Conservation (phyloP, 345 rosid species). For the Acer campestre region DNA sequence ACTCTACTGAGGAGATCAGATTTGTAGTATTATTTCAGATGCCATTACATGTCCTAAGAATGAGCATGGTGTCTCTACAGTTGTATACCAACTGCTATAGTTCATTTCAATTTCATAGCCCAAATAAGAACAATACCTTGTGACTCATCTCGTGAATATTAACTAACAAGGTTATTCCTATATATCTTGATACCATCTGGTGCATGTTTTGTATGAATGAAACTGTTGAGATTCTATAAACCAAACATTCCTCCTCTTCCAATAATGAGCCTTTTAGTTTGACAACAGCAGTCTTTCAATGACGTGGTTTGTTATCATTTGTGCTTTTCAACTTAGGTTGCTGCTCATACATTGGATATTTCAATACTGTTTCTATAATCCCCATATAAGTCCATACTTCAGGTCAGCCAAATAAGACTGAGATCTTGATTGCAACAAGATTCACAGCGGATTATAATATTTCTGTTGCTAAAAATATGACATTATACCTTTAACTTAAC, state of each 20-base stretch:
- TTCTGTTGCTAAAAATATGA: neutral
- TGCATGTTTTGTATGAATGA: neutral
- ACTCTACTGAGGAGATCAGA: neutral
- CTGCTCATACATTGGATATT: neutral
- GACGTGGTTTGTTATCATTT: constrained; percentile 1
- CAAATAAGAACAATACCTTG: neutral
- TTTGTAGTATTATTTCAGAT: neutral
- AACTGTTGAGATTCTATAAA: neutral
- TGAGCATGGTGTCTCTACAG: neutral
- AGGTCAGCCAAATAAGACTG: neutral
- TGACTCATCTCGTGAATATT: neutral
- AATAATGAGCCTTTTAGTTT: neutral
- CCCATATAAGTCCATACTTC: neutral
- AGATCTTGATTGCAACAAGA: neutral
- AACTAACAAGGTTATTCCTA: neutral
- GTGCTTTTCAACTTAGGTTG: neutral
- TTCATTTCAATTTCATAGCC: neutral
- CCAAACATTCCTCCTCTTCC: neutral
- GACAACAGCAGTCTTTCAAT: neutral
- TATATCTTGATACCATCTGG: neutral
- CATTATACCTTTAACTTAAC: neutral
- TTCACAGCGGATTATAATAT: neutral
- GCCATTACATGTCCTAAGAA: neutral
- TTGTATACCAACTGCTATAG: neutral
- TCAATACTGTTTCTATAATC: neutral